Base-by-base conservation (phyloP, 2,329 filamentous ascomycete species). In the Fusarium sp. region DNA sequence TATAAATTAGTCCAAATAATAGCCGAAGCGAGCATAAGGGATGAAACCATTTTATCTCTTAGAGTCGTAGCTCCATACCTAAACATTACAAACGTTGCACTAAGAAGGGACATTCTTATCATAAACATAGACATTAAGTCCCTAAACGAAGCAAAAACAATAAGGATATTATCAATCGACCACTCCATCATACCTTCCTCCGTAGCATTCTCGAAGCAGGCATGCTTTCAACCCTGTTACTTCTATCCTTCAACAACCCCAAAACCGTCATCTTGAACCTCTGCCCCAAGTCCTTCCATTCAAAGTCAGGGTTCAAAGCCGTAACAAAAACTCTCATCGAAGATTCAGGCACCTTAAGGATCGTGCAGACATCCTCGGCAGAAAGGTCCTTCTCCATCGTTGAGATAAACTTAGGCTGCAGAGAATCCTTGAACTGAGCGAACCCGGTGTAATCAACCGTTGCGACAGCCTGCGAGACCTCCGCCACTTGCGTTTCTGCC, bases 201-300 rank as follows among this genome's bases (percentile, higher is more conserved):
- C 25, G 22, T 1, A 65, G 12, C 43, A 65, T 45, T 2, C 12
- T 44, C 0, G 54, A 32, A 16, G 62, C n/a, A 15, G 63, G 63
- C 6, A 44, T 34, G 0, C 62, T 66, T 15, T 66, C 63, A 3
- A 54, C 2, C 2, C 63, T 16, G 0, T 46, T 59, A 1, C 47
- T 55, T 0, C 63, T 40, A 0, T 66, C n/a, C n/a, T 22, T n/a
- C 10, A 66, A 11, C 11, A 66, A 24, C 1, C 62, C 45, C n/a
- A 66, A 20, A 1, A 66, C 2, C 11, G 66, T 56, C 27, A 62
- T 29, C 25, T 44, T 66, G 3, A 66, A 66, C 25, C 29, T 55
- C 11, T 49, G 29, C 1, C 47, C 62, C 10, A 66, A 27, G 2
- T 66, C 43, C 3, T 41, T 18, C 63, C 63, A 66, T 1, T n/a